A percentile compares a stretch with the other conserved stretches of the same genome.
phyloP scores from a whole-genome alignment of 2,329 filamentous ascomycete species.

The Cryphonectria japonica region DNA sequence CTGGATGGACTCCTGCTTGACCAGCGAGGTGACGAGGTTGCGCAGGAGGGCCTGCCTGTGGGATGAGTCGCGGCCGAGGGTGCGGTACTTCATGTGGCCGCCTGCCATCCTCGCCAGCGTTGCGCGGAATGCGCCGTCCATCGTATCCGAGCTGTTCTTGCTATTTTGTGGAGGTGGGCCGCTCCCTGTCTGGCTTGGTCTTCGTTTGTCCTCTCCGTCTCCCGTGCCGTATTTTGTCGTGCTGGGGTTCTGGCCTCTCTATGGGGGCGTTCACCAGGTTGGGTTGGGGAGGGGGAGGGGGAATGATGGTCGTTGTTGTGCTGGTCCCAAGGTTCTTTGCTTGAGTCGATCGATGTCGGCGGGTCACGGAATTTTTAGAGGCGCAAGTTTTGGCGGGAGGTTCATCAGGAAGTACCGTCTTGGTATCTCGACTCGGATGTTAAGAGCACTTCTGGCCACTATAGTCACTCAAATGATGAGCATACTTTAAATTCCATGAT shows the following conservation, averaged over 20 bases:
- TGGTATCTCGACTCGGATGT: neutral
- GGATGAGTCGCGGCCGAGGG: constrained; percentile 81
- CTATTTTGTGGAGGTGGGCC: neutral
- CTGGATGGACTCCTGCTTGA: constrained; percentile 89
- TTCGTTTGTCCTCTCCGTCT: too few relatives aligned
- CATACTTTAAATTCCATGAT: neutral
- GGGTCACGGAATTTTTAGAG: neutral
- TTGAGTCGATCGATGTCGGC: neutral
- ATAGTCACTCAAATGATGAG: neutral
- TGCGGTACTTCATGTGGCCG: constrained; percentile 83
- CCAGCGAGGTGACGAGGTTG: constrained; percentile 93
- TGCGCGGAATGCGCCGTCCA: constrained; percentile 18
- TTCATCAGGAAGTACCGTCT: neutral
- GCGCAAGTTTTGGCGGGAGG: constrained; percentile 4
- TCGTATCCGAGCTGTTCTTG: neutral
- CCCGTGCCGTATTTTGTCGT: too few relatives aligned
- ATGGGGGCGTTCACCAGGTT: neutral
- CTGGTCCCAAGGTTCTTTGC: neutral
- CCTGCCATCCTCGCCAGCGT: constrained; percentile 70
- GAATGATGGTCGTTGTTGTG: neutral
- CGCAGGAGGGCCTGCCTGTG: constrained; percentile 92
- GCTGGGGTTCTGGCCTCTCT: neutral
- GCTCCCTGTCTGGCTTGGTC: neutral
- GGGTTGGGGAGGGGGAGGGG: neutral
- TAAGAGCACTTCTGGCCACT: neutral